phyloP scores from a whole-genome alignment of 768 basidiomycete species.

The Peribolospora kevripleyi region DNA sequence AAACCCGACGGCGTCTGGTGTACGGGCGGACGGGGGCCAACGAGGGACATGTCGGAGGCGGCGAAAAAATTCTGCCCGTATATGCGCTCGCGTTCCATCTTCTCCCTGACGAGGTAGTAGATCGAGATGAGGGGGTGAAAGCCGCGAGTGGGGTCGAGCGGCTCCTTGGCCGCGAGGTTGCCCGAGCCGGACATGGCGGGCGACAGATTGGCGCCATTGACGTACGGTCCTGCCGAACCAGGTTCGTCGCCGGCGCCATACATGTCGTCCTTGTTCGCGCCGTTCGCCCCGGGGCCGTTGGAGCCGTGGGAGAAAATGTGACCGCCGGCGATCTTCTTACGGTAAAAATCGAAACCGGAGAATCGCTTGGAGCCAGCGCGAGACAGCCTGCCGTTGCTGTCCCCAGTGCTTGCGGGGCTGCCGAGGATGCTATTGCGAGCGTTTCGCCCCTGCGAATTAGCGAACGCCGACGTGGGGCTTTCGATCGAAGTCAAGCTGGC shows the following conservation, averaged over 20 bases:
- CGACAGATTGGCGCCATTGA: conserved; percentile 13
- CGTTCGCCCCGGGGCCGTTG: conserved; percentile 74
- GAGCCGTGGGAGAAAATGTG: conserved; percentile 45
- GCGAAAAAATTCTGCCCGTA: conserved; percentile 90
- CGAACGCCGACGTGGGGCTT: no score
- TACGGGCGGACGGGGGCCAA: conserved; percentile 11
- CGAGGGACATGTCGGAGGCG: conserved; percentile 44
- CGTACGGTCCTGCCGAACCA: not conserved
- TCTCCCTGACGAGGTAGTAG: conserved; percentile 87
- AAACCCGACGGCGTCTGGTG: not conserved
- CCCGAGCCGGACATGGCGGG: conserved; percentile 6
- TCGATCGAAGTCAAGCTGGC: no score
- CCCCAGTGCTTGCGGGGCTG: no score
- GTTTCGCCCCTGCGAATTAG: no score
- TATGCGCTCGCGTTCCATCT: conserved; percentile 76
- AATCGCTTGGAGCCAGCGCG: conserved; percentile 36
- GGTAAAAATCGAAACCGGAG: conserved; percentile 79
- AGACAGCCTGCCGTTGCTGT: no score
- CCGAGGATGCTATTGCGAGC: no score
- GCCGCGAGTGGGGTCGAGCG: conserved; percentile 58
- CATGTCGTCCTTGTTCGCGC: conserved; percentile 19
- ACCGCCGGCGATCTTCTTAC: conserved; percentile 39
- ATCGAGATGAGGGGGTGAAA: conserved; percentile 91
- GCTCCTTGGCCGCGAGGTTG: conserved; percentile 15
- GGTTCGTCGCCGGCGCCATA: not conserved